Conservation (phyloP, 1,139 yeast genomes). For the Geotrichum reessii region DNA sequence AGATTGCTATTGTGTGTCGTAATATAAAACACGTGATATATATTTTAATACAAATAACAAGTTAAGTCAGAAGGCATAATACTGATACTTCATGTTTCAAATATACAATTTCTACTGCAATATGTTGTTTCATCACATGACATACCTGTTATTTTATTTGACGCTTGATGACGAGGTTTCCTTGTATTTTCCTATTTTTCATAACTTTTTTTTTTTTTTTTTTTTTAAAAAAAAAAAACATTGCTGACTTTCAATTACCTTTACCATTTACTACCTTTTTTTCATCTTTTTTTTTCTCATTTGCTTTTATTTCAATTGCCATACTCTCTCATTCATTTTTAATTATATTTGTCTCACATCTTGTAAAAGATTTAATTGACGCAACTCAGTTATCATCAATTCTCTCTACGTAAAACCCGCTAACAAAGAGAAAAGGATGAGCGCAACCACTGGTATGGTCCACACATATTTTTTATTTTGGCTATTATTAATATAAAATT, state of each 20-base stretch:
- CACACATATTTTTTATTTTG: no score
- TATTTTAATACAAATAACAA: no score
- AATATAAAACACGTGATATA: no score
- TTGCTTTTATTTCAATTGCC: background rate
- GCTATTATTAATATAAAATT: background rate
- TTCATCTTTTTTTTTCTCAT: background rate
- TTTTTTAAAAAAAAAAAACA: no score
- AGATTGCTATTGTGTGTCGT: no score
- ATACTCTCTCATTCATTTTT: background rate
- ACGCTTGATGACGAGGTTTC: background rate
- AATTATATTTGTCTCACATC: background rate
- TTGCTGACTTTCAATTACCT: background rate
- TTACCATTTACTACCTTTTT: background rate
- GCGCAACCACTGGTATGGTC: background rate
- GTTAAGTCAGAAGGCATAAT: no score
- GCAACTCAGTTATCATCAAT: background rate
- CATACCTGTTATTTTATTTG: background rate
- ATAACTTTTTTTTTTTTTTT: background rate
- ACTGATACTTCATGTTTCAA: no score
- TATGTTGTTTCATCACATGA: background rate
- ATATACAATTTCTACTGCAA: no score
- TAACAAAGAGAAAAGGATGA: background rate
- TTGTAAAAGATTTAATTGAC: background rate
- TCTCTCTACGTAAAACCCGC: background rate
- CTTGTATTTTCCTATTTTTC: background rate